Base-by-base conservation (phyloP, 2,329 filamentous ascomycete species). In the Pseudogymnoascus sp. region DNA sequence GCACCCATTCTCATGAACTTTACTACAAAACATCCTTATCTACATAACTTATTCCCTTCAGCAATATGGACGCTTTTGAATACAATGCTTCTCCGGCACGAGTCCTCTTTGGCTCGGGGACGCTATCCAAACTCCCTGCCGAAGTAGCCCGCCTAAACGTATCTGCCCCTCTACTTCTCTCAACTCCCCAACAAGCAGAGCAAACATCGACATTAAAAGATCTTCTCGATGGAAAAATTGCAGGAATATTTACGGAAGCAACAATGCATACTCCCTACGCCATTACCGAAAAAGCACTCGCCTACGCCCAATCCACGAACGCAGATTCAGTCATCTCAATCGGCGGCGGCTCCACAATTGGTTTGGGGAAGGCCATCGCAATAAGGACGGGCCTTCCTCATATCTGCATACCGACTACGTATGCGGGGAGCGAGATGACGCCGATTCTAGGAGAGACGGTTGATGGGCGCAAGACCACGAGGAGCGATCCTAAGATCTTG, bases 381-480 rank as follows among this genome's bases (percentile, higher is more conserved):
- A 73, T 81, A 55, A 77, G 80, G 41, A 83, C 81, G 31, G 77
- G 77, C 0, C 74, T 85, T 35, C 81, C 81, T 18, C 83, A 86
- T 68, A 79, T 86, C 43, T 84, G 81, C 67, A 80, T 86, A 58
- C 82, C 83, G 12, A 86, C 83, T 1, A 85, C 83, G 0, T 86
- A 86, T 69, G 80, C 83, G 3, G 83, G 83, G 4, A 83, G 81
- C 64, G 86, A 88, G 69, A 85, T 88, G 79, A 88, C 85, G 1
- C 82, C 85, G 0, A 86, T 87, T 59, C 73, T 88, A 12, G 85
- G 85, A 1, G 84, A 88, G 73, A 87, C 84, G 0, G 75, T 77
- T 9, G 78, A 82, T 61, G 84, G 85, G 0, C 70, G 76, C 63
- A 87, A 88, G 73, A 81, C 79, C 61, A 87, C 85, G 3, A 75